A percentile compares a stretch with the other conserved stretches of the same genome.
These are phyloP conservation scores for Candida sanyaensis DNA, from an alignment of 1,139 yeast species.

Conservation along the genomic window DNA sequence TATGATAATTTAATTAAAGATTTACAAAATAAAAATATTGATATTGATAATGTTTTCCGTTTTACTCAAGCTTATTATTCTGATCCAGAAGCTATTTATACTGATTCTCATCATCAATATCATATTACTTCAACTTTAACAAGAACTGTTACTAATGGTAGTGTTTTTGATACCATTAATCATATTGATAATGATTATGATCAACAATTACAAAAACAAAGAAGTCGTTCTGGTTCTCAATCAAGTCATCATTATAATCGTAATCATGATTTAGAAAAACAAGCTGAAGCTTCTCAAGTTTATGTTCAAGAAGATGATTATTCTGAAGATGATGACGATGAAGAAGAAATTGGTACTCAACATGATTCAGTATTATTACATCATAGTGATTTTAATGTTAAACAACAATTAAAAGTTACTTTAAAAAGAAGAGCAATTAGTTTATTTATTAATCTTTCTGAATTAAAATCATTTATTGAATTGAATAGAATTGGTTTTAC, in stretches of 20 bases:
- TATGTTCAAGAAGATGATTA: slow-evolving; percentile 24
- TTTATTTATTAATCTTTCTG: slow-evolving; percentile 75
- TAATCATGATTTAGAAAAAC: slow-evolving; percentile 20
- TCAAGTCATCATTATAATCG: neutral
- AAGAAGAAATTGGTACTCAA: slow-evolving; percentile 37
- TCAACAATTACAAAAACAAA: slow-evolving; percentile 1
- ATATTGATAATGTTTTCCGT: slow-evolving; percentile 30
- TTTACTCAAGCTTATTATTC: slow-evolving; percentile 6
- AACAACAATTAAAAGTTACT: slow-evolving; percentile 60
- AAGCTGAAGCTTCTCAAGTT: slow-evolving; percentile 17
- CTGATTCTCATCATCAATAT: slow-evolving; percentile 26
- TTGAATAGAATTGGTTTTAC: slow-evolving; percentile 85
- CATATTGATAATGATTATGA: slow-evolving; percentile 21
- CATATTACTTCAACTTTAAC: slow-evolving; percentile 26
- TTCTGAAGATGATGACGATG: slow-evolving; percentile 44
- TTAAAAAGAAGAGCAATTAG: slow-evolving; percentile 67
- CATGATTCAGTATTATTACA: slow-evolving; percentile 42
- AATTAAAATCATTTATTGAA: slow-evolving; percentile 78
- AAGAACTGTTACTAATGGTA: slow-evolving; percentile 32
- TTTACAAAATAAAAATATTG: slow-evolving; percentile 30
- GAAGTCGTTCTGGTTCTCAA: slow-evolving; percentile 5
- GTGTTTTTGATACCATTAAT: slow-evolving; percentile 30
- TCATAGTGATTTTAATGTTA: slow-evolving; percentile 49
- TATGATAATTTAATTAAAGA: slow-evolving; percentile 47
- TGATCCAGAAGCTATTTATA: slow-evolving; percentile 17